Percentiles rank a stretch among this genome's conserved stretches.
These are phyloP conservation scores for Carex myosuroides DNA, from an alignment of 176 grass and related monocot genomes.

Conservation along the genomic window DNA sequence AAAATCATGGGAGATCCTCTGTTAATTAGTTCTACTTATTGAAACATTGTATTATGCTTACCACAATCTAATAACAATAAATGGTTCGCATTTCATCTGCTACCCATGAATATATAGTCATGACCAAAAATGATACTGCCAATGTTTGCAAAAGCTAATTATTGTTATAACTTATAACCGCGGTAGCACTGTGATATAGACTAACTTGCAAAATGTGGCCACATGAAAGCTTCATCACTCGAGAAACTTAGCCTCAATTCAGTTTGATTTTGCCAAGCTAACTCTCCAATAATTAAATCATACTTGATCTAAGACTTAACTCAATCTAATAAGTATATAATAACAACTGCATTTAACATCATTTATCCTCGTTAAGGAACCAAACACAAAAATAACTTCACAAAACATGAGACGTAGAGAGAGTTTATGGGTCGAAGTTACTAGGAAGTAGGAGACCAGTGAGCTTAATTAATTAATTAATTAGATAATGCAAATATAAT, in stretches of 20 bases:
- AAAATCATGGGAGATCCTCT: slow-evolving; percentile 9
- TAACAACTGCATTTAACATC: background rate
- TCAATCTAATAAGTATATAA: background rate
- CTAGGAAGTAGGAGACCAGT: background rate
- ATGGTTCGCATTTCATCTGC: background rate
- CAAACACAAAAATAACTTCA: background rate
- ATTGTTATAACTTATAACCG: background rate
- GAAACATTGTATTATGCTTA: background rate
- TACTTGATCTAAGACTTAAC: background rate
- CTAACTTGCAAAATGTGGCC: background rate
- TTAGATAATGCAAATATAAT: background rate
- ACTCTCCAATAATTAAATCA: background rate
- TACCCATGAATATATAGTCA: background rate
- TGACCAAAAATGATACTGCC: background rate
- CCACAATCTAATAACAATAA: background rate
- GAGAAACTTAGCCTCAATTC: background rate
- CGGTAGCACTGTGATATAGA: background rate
- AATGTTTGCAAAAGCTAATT: background rate
- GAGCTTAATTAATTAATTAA: slow-evolving; percentile 1
- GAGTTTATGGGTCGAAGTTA: background rate
- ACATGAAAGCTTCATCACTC: background rate
- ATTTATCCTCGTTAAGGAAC: background rate
- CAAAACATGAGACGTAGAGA: background rate
- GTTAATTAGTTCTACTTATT: background rate
- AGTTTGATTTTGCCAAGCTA: background rate